phyloP scores from a whole-genome alignment of 2,329 filamentous ascomycete genomes.

The Helotiales sp. region DNA sequence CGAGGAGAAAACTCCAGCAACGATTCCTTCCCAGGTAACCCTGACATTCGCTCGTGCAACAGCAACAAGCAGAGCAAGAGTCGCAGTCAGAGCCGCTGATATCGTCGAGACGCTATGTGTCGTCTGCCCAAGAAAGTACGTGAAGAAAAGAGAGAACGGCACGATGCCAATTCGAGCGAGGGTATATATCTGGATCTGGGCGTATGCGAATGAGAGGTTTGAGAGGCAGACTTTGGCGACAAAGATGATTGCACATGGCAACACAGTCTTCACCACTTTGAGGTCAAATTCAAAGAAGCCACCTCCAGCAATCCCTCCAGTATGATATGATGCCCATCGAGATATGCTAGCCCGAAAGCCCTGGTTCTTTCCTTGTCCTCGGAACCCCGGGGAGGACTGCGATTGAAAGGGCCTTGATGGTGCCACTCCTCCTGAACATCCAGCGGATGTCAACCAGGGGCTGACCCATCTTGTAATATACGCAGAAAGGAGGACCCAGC shows the following conservation, averaged over 20 bases:
- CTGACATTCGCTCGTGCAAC: constrained; percentile 45
- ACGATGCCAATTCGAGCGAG: constrained; percentile 51
- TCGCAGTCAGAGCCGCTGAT: constrained; percentile 49
- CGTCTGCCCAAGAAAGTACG: constrained; percentile 45
- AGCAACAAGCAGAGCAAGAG: constrained; percentile 50
- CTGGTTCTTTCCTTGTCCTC: constrained; percentile 30
- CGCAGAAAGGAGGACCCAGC: constrained; percentile 46
- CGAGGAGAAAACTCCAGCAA: constrained; percentile 52
- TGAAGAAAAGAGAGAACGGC: constrained; percentile 49
- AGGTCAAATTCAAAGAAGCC: constrained; percentile 53
- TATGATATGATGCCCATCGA: constrained; percentile 34
- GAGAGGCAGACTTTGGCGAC: constrained; percentile 50
- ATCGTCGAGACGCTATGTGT: constrained; percentile 48
- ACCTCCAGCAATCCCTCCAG: constrained; percentile 51
- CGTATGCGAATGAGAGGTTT: constrained; percentile 55
- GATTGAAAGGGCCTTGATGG: constrained; percentile 43
- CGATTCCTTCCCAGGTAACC: constrained; percentile 51
- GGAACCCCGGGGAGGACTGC: constrained; percentile 28
- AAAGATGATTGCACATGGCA: constrained; percentile 50
- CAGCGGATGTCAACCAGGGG: constrained; percentile 38
- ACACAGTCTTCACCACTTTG: constrained; percentile 45
- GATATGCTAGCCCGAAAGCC: constrained; percentile 30
- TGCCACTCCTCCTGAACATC: constrained; percentile 42
- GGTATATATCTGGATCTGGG: constrained; percentile 51
- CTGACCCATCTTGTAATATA: constrained; percentile 47